Percentiles rank a stretch among this genome's conserved stretches.
Evolutionary conservation across 768 basidiomycete species (phyloP).

Genomic region (Gloeophyllum trabeum): DNA sequence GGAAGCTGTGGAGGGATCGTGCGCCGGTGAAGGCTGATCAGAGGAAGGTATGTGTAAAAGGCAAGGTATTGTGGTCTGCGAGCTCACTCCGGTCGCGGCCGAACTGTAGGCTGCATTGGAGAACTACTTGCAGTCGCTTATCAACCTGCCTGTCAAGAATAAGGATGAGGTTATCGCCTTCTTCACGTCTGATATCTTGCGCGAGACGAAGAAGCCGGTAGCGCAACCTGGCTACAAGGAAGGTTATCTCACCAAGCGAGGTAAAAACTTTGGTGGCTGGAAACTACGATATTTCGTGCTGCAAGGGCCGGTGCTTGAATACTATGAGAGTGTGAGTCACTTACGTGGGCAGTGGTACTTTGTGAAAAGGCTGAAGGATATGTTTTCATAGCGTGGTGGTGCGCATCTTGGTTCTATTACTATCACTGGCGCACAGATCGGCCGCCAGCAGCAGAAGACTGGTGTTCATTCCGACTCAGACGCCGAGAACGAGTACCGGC

Average conservation of each 20-base stretch:
- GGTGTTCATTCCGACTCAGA: slow-evolving; percentile 38
- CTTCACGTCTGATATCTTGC: slow-evolving; percentile 82
- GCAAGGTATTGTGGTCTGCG: not conserved
- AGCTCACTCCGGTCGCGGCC: slow-evolving; percentile 4
- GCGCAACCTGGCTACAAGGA: slow-evolving; percentile 82
- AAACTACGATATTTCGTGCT: slow-evolving; percentile 93
- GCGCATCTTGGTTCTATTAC: slow-evolving; percentile 82
- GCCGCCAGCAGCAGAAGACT: slow-evolving; percentile 72
- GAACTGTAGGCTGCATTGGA: slow-evolving; percentile 59
- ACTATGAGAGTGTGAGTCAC: slow-evolving; percentile 87
- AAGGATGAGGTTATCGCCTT: slow-evolving; percentile 88
- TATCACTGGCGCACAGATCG: slow-evolving; percentile 92
- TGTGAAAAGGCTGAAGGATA: slow-evolving; percentile 6
- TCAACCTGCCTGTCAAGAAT: slow-evolving; percentile 74
- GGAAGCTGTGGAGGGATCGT: slow-evolving; percentile 92
- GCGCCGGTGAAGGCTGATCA: slow-evolving; percentile 96
- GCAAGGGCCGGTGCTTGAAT: slow-evolving; percentile 83
- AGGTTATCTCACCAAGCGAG: slow-evolving; percentile 91
- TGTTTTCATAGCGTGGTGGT: slow-evolving; percentile 63
- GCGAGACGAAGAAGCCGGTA: slow-evolving; percentile 64
- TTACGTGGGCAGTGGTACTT: slow-evolving; percentile 2
- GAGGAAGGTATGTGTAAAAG: slow-evolving; percentile 56
- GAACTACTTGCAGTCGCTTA: slow-evolving; percentile 74
- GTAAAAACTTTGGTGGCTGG: slow-evolving; percentile 98
- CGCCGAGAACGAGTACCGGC: slow-evolving; percentile 90